Base-by-base conservation (phyloP, 2,329 filamentous ascomycete species). In the Fusarium sambucinum region DNA sequence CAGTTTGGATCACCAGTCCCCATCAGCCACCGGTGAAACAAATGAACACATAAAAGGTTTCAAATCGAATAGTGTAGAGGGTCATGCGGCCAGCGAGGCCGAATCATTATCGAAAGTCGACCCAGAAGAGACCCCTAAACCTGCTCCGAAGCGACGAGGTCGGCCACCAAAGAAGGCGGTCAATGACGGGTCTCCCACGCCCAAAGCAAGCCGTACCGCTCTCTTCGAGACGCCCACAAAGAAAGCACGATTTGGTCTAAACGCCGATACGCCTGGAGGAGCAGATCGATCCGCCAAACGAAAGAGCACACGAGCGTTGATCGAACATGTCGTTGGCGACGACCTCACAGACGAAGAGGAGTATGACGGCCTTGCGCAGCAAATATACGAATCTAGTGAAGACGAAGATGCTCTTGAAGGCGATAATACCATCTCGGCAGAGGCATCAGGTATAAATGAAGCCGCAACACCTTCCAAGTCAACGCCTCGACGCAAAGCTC, bases 251-350 rank as follows among this genome's bases (percentile, higher is more conserved):
- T 47, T 70, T 23, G 74, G 75, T 13, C 52, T 73, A 23, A 80
- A 75, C 35, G 80, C 78, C 9, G 74, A 81, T 33, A 93, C 90
- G 2, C 90, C 92, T 0, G 86, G 87, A 41, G 91, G 92, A 68
- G 91, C 91, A 21, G 93, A 97, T 79, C 89, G 92, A 48, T 97
- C 94, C 7, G 95, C 94, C 3, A 89, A 92, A 73, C 90, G 90
- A 74, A 97, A 97, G 83, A 97, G 92, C 77, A 92, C 91, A 23
- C 86, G 89, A 52, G 87, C 89, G 5, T 81, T 97, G 52, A 90
- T 96, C 37, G 89, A 94, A 74, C 89, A 89, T 42, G 89, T 89
- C 9, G 83, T 91, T 13, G 84, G 86, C 21, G 89, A 86, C 19
- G 86, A 83, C 11, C 84, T 85, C 27, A 90, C 88, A 73, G 90